A percentile compares a stretch with the other conserved stretches of the same genome.
Evolutionary conservation across 306 rosid genomes (phyloP).

Genomic region (Oemleria cerasiformis): DNA sequence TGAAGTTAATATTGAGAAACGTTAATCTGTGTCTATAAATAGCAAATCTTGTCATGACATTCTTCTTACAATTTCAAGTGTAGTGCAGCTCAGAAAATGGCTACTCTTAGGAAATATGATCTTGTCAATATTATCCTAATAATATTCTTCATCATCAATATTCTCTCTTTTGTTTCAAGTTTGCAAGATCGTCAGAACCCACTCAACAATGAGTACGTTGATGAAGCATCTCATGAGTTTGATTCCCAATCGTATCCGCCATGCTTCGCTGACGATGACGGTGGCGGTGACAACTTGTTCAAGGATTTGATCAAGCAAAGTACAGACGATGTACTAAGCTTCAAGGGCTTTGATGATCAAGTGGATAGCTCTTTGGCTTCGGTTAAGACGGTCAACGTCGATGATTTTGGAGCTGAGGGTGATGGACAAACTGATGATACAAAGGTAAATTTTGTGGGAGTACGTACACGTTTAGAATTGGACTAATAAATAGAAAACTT

Average conservation of each 20-base stretch:
- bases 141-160: constrained; percentile 26
- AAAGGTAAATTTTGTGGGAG: constrained; percentile 49
- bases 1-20: no score
- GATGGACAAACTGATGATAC: constrained; percentile 51
- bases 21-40: no score
- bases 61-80: no score
- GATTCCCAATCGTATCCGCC: constrained; percentile 29
- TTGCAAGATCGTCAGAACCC: constrained; percentile 42
- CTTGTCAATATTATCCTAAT: no score
- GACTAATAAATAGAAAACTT: no score
- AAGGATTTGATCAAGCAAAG: constrained; percentile 33
- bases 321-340: constrained; percentile 15
- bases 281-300: constrained; percentile 20
- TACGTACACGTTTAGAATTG: no score
- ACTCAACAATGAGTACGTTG: not conserved
- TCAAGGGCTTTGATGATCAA: constrained; percentile 17
- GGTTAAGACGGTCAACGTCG: constrained; percentile 37
- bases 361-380: constrained; percentile 5
- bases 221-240: not conserved
- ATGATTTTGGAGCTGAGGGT: constrained; percentile 61
- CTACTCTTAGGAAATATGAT: constrained; percentile 16
- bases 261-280: constrained; percentile 21
- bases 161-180: constrained; percentile 28
- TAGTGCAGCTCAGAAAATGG: no score
- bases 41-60: no score